Evolutionary conservation across 331 rosid genomes (phyloP).

Genomic region (Stylosanthes scabra): DNA sequence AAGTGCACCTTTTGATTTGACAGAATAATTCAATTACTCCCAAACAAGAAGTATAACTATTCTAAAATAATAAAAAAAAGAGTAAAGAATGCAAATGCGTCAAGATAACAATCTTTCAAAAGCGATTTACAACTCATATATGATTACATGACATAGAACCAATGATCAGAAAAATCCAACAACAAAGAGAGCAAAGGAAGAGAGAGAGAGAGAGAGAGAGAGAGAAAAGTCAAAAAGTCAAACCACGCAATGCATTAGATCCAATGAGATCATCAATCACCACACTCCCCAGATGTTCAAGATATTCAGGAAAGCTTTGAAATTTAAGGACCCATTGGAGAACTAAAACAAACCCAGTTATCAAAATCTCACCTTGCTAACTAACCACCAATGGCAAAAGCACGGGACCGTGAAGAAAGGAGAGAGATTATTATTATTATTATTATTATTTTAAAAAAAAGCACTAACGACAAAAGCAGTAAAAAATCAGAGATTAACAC

Average conservation of each 20-base stretch:
- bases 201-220: background rate
- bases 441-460: slow-evolving; percentile 23
- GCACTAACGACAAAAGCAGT: slow-evolving; percentile 29
- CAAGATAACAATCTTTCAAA: slow-evolving; percentile 10
- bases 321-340: slow-evolving; percentile 24
- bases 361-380: slow-evolving; percentile 16
- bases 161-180: background rate
- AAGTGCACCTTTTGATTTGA: background rate
- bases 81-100: background rate
- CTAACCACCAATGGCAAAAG: slow-evolving; percentile 2
- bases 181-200: background rate
- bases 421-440: background rate
- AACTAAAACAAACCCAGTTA: slow-evolving; percentile 37
- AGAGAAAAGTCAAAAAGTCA: slow-evolving; percentile 9
- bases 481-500: background rate
- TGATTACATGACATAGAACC: no score
- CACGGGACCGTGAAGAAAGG: background rate
- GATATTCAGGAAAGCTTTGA: slow-evolving; percentile 21
- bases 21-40: slow-evolving; percentile 19
- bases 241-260: slow-evolving; percentile 38
- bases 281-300: slow-evolving; percentile 24
- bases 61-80: background rate
- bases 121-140: background rate
- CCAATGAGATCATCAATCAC: slow-evolving; percentile 25
- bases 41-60: slow-evolving; percentile 34